Base-by-base conservation (phyloP, 805 yeast species). In the Metschnikowia santaceciliae region DNA sequence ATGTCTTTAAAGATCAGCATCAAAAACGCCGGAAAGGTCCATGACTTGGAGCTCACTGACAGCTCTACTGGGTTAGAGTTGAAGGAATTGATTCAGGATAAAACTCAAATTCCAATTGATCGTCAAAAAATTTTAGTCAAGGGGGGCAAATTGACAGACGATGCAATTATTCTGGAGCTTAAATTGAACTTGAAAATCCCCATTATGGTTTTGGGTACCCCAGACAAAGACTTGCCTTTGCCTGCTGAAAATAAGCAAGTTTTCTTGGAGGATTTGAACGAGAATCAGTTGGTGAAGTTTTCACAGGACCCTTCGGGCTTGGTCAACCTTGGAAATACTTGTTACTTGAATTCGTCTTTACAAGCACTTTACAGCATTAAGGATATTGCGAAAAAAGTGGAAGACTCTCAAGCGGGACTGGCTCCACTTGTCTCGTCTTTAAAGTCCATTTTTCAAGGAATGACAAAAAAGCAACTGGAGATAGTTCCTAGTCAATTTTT, bases 161-260 rank as follows among this genome's bases (percentile, higher is more conserved):
- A 86, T 53, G 72, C 71, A n/a, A 71, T 75, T 36, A 68, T 88
- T 48, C 63, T 72, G 10, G 58, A 70, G 3, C 74, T 86, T 47
- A 78, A 75, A 23, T 64, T 91, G 54, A 87, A 86, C 61, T 75
- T 80, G 20, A 81, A 80, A 33, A 88, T 86, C 57, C 74, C 81
- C 13, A 74, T 92, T 20, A 88, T 94, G 96, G 88, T 94, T 51
- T 75, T 94, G 50, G 99, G 99, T 22, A 86, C 97, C 1, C 92
- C 96, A 2, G 94, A 87, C 49, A 74, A 78, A 51, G 80, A 78
- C 50, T 69, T 82, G 48, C 81, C 79, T 34, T 48, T 61, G 3
- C 77, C 79, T 34, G 88, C 88, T 13, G 74, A 74, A 13, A 77
- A 72, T 11, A 75, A 78, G 52, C 76, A 74, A 45, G 81, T 80